Conservation (phyloP, 2,329 filamentous ascomycete genomes). For the Neofusicoccum cordaticola region DNA sequence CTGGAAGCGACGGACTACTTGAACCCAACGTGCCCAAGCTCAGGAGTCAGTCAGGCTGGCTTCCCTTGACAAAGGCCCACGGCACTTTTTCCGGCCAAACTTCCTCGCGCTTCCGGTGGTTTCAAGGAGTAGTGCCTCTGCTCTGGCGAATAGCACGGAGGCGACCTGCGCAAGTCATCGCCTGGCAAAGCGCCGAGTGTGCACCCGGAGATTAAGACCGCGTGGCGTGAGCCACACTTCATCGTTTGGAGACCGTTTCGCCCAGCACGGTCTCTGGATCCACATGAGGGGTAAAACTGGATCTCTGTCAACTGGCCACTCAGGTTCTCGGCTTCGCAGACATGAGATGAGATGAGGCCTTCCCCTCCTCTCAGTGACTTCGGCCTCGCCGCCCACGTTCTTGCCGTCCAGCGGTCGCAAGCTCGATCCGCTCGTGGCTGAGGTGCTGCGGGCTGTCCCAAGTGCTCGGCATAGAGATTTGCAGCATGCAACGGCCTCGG, state of each 20-base stretch:
- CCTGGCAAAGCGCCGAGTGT: neutral
- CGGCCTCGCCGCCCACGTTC: neutral
- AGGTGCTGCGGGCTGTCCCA: too few relatives aligned
- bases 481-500: neutral
- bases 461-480: neutral
- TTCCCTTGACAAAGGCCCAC: neutral
- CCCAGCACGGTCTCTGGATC: neutral
- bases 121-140: neutral
- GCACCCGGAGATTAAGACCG: neutral
- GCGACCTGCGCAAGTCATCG: neutral
- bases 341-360: neutral
- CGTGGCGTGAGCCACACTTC: constrained; percentile 12
- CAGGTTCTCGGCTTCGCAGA: neutral
- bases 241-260: neutral
- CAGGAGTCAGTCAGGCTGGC: neutral
- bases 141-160: neutral
- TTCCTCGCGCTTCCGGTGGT: neutral
- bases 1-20: neutral
- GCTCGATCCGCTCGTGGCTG: neutral
- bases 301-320: neutral
- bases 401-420: neutral
- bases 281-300: constrained; percentile 10
- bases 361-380: neutral
- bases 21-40: neutral
- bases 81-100: neutral